A percentile compares a stretch with the other conserved stretches of the same genome.
Evolutionary conservation across 2,329 filamentous ascomycete species (phyloP).

Genomic region (Thelonectria olida): DNA sequence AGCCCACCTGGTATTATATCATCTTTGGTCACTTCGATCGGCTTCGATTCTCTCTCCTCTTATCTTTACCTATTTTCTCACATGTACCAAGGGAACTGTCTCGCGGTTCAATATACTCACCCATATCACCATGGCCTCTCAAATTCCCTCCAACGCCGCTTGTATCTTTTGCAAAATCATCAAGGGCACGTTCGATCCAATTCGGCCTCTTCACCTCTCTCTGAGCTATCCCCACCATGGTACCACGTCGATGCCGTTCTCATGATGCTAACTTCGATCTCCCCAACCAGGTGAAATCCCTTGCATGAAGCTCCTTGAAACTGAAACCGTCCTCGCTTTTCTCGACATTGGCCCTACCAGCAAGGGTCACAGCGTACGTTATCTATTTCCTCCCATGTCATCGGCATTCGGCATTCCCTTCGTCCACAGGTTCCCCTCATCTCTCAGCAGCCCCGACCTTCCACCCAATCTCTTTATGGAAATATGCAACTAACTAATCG

Average conservation of each 20-base stretch:
- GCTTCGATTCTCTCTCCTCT: background rate
- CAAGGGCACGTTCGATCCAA: slow-evolving; percentile 68
- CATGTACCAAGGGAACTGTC: background rate
- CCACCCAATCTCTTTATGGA: background rate
- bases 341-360: slow-evolving; percentile 94
- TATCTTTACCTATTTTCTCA: background rate
- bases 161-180: slow-evolving; percentile 99
- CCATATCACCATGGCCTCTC: slow-evolving; percentile 2
- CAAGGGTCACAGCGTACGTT: slow-evolving; percentile 84
- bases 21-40: background rate
- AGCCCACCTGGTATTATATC: background rate
- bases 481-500: slow-evolving; percentile 14
- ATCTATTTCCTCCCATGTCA: background rate
- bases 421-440: slow-evolving; percentile 1
- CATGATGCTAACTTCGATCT: slow-evolving; percentile 24
- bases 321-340: slow-evolving; percentile 91
- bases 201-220: slow-evolving; percentile 16
- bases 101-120: background rate
- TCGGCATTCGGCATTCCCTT: background rate
- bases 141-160: slow-evolving; percentile 41
- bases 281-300: slow-evolving; percentile 83
- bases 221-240: background rate
- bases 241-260: background rate
- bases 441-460: background rate
- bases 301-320: slow-evolving; percentile 95